phyloP scores from a whole-genome alignment of 768 basidiomycete species.

The Tricholomella constricta region DNA sequence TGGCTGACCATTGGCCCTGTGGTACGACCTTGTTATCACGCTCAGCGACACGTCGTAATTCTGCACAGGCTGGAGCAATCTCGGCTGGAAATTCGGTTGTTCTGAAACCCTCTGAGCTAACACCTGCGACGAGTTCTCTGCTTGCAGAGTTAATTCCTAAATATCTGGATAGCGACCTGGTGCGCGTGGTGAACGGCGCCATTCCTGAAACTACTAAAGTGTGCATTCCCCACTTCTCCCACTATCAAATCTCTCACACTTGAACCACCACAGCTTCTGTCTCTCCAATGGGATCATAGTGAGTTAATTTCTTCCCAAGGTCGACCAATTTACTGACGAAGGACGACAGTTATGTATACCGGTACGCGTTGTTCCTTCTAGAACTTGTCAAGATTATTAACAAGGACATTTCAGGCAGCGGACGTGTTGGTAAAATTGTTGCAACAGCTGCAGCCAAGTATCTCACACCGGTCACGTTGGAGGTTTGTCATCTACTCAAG shows the following conservation, averaged over 20 bases:
- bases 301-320: slow-evolving; percentile 12
- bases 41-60: not conserved
- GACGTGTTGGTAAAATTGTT: slow-evolving; percentile 66
- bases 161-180: slow-evolving; percentile 70
- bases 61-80: slow-evolving; percentile 60
- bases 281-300: slow-evolving; percentile 67
- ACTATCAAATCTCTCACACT: not conserved
- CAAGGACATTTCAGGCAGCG: slow-evolving; percentile 41
- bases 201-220: slow-evolving; percentile 63
- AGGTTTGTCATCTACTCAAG: slow-evolving; percentile 25
- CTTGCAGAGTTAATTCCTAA: slow-evolving; percentile 69
- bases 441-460: slow-evolving; percentile 76
- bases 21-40: slow-evolving; percentile 31
- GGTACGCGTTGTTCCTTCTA: slow-evolving; percentile 36
- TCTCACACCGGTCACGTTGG: slow-evolving; percentile 64
- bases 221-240: slow-evolving; percentile 1
- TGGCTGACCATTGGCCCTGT: slow-evolving; percentile 60
- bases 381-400: not conserved
- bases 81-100: slow-evolving; percentile 75
- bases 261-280: slow-evolving; percentile 52
- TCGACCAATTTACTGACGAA: not conserved
- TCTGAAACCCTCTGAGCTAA: slow-evolving; percentile 77
- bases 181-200: slow-evolving; percentile 70
- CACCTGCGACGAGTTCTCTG: slow-evolving; percentile 55
- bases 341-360: slow-evolving; percentile 59